phyloP scores from a whole-genome alignment of 192 early-diverging fungal genomes.

The Anaeromyces robustus region DNA sequence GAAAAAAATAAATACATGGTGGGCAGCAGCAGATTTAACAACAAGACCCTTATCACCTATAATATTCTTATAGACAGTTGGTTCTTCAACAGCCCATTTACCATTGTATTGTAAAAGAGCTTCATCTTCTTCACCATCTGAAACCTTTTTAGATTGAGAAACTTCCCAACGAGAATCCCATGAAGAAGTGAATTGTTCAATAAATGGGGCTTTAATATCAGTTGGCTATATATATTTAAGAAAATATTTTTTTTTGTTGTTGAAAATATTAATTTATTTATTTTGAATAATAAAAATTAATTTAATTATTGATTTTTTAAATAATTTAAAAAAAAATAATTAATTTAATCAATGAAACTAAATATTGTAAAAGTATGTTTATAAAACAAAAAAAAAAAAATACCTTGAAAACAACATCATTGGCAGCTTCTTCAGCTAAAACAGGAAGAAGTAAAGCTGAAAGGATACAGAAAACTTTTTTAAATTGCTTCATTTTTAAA shows the following conservation, averaged over 20 bases:
- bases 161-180: conserved; percentile 49
- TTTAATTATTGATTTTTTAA: too few species aligned
- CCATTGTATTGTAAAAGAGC: conserved; percentile 52
- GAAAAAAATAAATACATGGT: conserved; percentile 53
- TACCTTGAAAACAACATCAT: neutral
- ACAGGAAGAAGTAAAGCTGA: neutral
- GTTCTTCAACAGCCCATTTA: conserved; percentile 62
- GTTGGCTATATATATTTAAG: conserved; percentile 47
- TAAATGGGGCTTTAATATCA: conserved; percentile 39
- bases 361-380: too few species aligned
- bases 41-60: conserved; percentile 66
- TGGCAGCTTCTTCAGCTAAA: neutral
- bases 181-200: conserved; percentile 53
- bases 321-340: too few species aligned
- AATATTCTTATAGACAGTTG: conserved; percentile 26
- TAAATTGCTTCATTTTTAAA: neutral
- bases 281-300: too few species aligned
- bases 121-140: conserved; percentile 53
- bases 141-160: conserved; percentile 51
- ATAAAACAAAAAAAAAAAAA: too few species aligned
- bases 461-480: neutral
- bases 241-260: too few species aligned
- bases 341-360: too few species aligned
- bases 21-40: conserved; percentile 61
- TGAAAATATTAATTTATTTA: too few species aligned